Percentiles rank a stretch among this genome's conserved stretches.
Evolutionary conservation across 2,329 filamentous ascomycete species (phyloP).

Genomic region (Xylaria sp.): DNA sequence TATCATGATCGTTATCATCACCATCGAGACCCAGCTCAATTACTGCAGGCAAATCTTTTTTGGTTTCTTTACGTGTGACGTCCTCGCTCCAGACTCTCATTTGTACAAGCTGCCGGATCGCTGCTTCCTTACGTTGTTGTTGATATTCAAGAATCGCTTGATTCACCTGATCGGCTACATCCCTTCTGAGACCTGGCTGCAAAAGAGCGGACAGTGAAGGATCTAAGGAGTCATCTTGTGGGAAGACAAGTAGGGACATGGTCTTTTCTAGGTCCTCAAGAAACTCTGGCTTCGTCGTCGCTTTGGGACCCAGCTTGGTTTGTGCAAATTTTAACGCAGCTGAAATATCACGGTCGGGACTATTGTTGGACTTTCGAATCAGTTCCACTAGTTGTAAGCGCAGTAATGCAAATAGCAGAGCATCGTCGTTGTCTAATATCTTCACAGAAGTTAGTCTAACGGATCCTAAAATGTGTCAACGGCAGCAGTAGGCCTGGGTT

Average conservation of each 20-base stretch:
- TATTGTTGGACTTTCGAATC: conserved; percentile 79
- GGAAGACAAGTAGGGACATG: conserved; percentile 91
- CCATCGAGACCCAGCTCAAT: conserved; percentile 55
- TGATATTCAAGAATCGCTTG: conserved; percentile 83
- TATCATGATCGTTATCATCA: conserved; percentile 39
- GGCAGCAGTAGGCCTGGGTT: background rate
- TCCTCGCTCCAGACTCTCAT: conserved; percentile 87
- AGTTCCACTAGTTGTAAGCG: conserved; percentile 93
- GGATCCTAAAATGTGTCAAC: background rate
- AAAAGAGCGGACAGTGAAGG: conserved; percentile 80
- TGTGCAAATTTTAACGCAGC: conserved; percentile 89
- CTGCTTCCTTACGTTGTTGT: conserved; percentile 79
- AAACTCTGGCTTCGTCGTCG: conserved; percentile 83
- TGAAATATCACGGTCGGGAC: conserved; percentile 75
- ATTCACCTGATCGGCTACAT: conserved; percentile 90
- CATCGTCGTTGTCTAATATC: conserved; percentile 86
- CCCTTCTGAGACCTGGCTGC: conserved; percentile 80
- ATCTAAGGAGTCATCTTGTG: conserved; percentile 77
- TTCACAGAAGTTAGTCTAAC: conserved; percentile 55
- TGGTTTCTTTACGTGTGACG: conserved; percentile 59
- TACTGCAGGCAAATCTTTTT: conserved; percentile 54
- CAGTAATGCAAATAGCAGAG: conserved; percentile 88
- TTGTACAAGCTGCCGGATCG: conserved; percentile 82
- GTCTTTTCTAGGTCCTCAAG: conserved; percentile 89
- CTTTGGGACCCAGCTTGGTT: conserved; percentile 85